Conservation (phyloP, 2,329 filamentous ascomycete genomes). For the Beauveria medogensis region DNA sequence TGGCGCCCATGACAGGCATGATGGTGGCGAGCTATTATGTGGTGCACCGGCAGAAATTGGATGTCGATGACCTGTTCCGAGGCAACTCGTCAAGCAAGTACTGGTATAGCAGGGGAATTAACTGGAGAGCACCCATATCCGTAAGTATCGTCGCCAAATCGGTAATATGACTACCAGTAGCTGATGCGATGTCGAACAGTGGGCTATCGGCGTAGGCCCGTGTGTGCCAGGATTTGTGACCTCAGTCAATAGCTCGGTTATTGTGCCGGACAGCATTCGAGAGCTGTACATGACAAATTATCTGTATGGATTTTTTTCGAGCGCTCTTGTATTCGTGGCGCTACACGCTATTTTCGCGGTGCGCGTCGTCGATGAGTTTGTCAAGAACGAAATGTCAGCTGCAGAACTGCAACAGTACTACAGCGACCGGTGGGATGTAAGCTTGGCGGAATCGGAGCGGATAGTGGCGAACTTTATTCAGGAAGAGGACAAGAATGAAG, state of each 20-base stretch:
- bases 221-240: constrained; percentile 35
- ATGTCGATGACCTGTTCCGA: constrained; percentile 28
- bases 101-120: constrained; percentile 32
- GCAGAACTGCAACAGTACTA: constrained; percentile 22
- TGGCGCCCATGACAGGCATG: constrained; percentile 32
- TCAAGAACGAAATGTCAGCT: constrained; percentile 18
- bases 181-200: constrained; percentile 19
- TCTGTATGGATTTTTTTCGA: constrained; percentile 29
- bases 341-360: constrained; percentile 26
- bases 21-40: constrained; percentile 30
- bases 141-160: constrained; percentile 19
- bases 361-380: constrained; percentile 21
- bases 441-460: constrained; percentile 12
- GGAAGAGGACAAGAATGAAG: not conserved
- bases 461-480: not conserved
- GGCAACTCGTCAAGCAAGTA: constrained; percentile 26
- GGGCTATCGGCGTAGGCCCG: constrained; percentile 31
- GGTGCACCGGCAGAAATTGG: constrained; percentile 26
- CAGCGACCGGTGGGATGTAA: constrained; percentile 25
- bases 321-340: constrained; percentile 22
- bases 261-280: constrained; percentile 27
- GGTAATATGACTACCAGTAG: not conserved
- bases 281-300: constrained; percentile 33
- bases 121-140: constrained; percentile 32
- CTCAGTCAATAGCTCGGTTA: constrained; percentile 27